These are phyloP conservation scores for Colletotrichum echinochloae DNA, from an alignment of 2,329 filamentous ascomycete species.

Conservation along the genomic window DNA sequence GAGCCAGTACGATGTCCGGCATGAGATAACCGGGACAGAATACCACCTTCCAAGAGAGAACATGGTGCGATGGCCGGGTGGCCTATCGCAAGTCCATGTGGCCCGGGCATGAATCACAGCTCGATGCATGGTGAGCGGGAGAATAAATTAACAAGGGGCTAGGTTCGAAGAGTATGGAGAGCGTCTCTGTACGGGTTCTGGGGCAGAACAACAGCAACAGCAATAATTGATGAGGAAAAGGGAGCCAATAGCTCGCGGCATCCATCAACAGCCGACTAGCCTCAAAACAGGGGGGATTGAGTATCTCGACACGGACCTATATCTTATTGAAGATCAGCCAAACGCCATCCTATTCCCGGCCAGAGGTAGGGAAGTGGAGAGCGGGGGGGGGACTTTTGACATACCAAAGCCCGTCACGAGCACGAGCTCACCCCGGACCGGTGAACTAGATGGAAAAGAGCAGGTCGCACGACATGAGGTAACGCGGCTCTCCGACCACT, in stretches of 20 bases:
- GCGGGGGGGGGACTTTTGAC: conserved; percentile 22
- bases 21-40: conserved; percentile 25
- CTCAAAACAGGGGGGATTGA: neutral
- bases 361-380: neutral
- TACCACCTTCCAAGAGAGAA: conserved; percentile 41
- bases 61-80: conserved; percentile 25
- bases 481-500: conserved; percentile 6
- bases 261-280: conserved; percentile 8
- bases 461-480: conserved; percentile 24
- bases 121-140: conserved; percentile 26
- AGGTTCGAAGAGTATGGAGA: conserved; percentile 13
- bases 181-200: neutral
- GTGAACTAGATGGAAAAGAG: conserved; percentile 36
- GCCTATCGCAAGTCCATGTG: conserved; percentile 24
- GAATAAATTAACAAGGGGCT: neutral
- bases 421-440: conserved; percentile 1
- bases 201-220: conserved; percentile 2
- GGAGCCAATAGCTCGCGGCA: neutral
- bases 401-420: conserved; percentile 25
- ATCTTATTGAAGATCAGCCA: no score
- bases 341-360: conserved; percentile 9
- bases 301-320: no score
- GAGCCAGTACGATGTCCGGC: conserved; percentile 25
- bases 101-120: neutral
- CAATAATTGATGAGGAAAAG: neutral